Base-by-base conservation (phyloP, 441 rosid species). In the Erodium moschatum region DNA sequence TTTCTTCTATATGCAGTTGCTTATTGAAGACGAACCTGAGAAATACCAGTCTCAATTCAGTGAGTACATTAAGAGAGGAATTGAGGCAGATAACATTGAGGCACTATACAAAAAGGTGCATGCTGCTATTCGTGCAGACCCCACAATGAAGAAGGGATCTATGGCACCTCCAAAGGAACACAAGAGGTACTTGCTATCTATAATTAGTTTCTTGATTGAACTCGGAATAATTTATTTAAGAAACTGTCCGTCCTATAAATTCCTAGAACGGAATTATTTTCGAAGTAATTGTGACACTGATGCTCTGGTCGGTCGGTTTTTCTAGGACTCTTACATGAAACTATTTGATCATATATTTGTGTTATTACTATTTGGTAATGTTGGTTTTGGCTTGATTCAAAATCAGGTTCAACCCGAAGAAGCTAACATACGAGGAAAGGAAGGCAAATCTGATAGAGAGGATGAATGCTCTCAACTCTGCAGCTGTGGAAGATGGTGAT, bases 1-100 rank as follows among this genome's bases (percentile, higher is more conserved):
- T 29, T 29, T 31, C 31, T 21, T 11, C 33, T 16, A 29, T 11
- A 15, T 56, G n/a, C 76, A 89, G 93, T 77, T 75, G 11, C 72
- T 90, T 85, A 74, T 54, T 29, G 97, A 89, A 78, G 97, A 92
- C 66, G 97, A 92, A 70, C 92, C 97, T n/a, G 98, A 92, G 84
- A 92, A 90, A 81, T 84, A 83, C 18, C 94, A 90, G 54, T 64
- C 88, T 81, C 96, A 90, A 77, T 90, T 92, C 70, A 81, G 88
- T 24, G 85, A 79, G 66, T 90, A 82, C 74, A 29, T 90, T 48
- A 90, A 92, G 89, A 86, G 63, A 54, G 98, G 90, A 31, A 75
- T 92, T 70, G 93, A 89, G 42, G 76, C 97, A 8, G 98, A 90
- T 75, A 66, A 68, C 69, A 31, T 92, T 0, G 96, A 90, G 79